Base-by-base conservation (phyloP, 257 asterid species). In the Solanum ahanhuiri region DNA sequence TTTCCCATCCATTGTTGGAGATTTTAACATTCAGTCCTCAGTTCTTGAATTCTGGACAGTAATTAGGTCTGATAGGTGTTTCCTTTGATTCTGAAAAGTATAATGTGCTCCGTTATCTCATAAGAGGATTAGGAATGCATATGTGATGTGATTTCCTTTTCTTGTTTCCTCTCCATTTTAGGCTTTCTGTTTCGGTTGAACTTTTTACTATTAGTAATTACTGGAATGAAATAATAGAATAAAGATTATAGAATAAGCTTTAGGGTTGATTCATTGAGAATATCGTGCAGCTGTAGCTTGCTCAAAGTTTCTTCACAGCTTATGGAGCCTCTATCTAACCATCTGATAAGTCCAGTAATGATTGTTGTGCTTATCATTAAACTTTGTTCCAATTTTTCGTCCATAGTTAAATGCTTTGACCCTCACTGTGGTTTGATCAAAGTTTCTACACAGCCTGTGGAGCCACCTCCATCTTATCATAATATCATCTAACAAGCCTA, bases 11-110 rank as follows among this genome's bases (percentile, higher is more conserved):
- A 87, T 48, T 88, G 85, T 86, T 30, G 90, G 89, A 87, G 93
- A 91, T 86, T 86, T 93, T 88, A 92, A 94, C 88, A 86, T 91
- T 60, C 91, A 91, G 81, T 90, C 94, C 86, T 89, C 91, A 60
- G 30, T 92, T 18, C 94, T 89, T 87, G 95, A 93, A 88, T 92
- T 88, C 87, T 92, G 87, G 91, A 88, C 83, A 81, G 81, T 88
- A 57, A 48, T 69, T 34, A 85, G 83, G 18, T 84, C 72, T 35
- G 25, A 35, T 39, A 48, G 84, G 86, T 73, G 88, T 76, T 85
- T 76, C 37, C 81, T 60, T 83, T 79, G 84, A 64, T 69, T 54
- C 60, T 67, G 48, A 35, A 28, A 14, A 23, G 60, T 41, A 41
- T 7, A 76, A 41, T 76, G 60, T 14, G 39, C 18, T 76, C 71